Base-by-base conservation (phyloP, 1,284 basidiomycete genomes). In the Boletus hoseneyae region DNA sequence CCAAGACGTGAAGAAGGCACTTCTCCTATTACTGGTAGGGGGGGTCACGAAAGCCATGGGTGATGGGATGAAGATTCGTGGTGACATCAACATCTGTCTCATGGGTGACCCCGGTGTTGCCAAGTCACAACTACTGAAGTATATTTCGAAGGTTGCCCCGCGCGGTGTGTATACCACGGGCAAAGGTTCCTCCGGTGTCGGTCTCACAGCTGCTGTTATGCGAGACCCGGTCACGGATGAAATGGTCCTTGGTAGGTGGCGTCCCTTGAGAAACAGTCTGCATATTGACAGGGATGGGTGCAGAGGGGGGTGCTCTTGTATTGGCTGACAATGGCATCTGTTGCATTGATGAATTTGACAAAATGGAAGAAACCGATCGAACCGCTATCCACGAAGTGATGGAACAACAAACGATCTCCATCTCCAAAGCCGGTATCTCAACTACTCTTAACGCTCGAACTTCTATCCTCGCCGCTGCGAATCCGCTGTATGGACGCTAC, bases 21-120 rank as follows among this genome's bases (percentile, higher is more conserved):
- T 99, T n/a, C 72, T 99, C 11, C 72, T 99, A 4, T 75, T 99
- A 2, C 80, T 99, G 10, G 92, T 99, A 21, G 97, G 97, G 19
- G 97, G 97, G 42, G 95, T 96, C 1, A 95, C 90, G 48, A 99
- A 99, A 73, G 77, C 81, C 16, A 92, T 96, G 67, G 91, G 90
- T 7, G 97, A 99, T 65, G 97, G 97, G 5, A 94, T 99, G 93
- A 97, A 93, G 73, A 99, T 99, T 61, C 82, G 97, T 65, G 97
- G 97, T 23, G 97, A 99, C 70, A 79, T 99, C 71, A 99, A 99
- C 63, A 78, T 99, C 21, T 99, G 97, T 70, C 72, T 99, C 42
- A 99, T 99, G 97, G 97, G 97, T 62, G 97, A 99, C 71, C 97
- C 97, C 44, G 97, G 97, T 86, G 96, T 99, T 54, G 97, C 97